Evolutionary conservation across 805 yeast species (phyloP), one percentile per base, ranked within the genome.

Genomic region (Spathaspora arborariae): DNA sequence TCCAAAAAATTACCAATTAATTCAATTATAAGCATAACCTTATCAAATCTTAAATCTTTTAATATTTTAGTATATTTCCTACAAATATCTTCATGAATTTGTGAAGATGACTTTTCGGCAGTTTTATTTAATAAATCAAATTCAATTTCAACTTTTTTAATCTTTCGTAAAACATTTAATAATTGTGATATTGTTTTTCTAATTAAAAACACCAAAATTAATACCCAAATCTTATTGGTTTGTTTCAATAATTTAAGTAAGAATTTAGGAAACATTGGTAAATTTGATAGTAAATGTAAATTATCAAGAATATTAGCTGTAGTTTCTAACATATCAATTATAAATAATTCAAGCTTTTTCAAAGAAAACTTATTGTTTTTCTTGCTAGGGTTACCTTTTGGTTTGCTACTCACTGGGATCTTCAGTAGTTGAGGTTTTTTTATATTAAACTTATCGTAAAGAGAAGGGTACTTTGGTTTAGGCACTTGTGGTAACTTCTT

Each of bases 211-310:
- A 72, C 54, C 50, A 72, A 55, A 10, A 72, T 65, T 19, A 72
- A 55, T 34, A 72, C 65, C 77, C 77, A 72, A 38, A 72, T 51
- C 50, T 68, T 68, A 53, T 72, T 72, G 46, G 77, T 72, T 45
- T 71, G 72, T 45, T 68, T 68, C 42, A 72, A 56, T 18, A 71
- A 45, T 6, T 57, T 57, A 16, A 56, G 26, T 8, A 72, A 51
- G 19, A 49, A 50, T 46, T 66, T 53, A 2, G 77, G 77, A 47
- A 72, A 72, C 72, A 70, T 66, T 18, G 77, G 77, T 26, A 72
- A 51, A 46, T 66, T 62, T 38, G 74, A 68, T 24, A 72, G 63
- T 39, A 72, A 63, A 48, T 72, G 75, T 13, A 72, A 58, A 46
- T 70, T 72, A 53, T 72, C 77, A 16, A 72, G 54, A 5, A 72